Percentiles rank a stretch among this genome's conserved stretches.
Evolutionary conservation across 176 grass and related monocot species (phyloP).

Genomic region (Triticum monococcum): DNA sequence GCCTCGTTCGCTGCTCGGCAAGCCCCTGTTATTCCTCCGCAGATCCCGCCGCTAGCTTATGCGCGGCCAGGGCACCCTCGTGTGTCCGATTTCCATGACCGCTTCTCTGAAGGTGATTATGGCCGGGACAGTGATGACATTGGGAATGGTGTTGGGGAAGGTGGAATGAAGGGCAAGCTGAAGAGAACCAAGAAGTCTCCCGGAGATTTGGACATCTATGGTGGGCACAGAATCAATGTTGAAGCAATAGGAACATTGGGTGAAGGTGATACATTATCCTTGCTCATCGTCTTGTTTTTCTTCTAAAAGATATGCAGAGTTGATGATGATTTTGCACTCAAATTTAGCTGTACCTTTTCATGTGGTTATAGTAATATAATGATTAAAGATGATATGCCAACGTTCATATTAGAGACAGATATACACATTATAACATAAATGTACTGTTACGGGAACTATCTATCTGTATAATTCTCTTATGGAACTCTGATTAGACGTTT

Average conservation of each 20-base stretch:
- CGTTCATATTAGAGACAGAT: constrained; percentile 14
- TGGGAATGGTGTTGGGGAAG: constrained; percentile 43
- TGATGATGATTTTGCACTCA: constrained; percentile 27
- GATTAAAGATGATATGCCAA: constrained; percentile 7
- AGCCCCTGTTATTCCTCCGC: constrained; percentile 36
- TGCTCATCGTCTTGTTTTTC: background rate
- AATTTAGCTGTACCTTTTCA: background rate
- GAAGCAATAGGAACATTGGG: constrained; percentile 48
- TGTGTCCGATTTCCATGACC: constrained; percentile 46
- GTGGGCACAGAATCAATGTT: constrained; percentile 47
- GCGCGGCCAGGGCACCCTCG: constrained; percentile 42
- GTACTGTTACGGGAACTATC: background rate
- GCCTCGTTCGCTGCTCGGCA: constrained; percentile 49
- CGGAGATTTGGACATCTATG: constrained; percentile 40
- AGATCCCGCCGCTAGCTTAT: constrained; percentile 27
- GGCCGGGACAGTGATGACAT: constrained; percentile 45
- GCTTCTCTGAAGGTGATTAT: constrained; percentile 49
- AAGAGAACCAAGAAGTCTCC: constrained; percentile 49
- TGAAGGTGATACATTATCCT: constrained; percentile 31
- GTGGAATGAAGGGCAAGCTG: constrained; percentile 31
- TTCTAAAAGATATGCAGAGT: background rate
- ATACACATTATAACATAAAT: constrained; percentile 4
- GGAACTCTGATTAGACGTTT: background rate
- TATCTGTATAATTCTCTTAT: background rate
- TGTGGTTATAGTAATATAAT: background rate